phyloP scores from a whole-genome alignment of 352 stramenopile species.

The Pythium dissotocum region DNA sequence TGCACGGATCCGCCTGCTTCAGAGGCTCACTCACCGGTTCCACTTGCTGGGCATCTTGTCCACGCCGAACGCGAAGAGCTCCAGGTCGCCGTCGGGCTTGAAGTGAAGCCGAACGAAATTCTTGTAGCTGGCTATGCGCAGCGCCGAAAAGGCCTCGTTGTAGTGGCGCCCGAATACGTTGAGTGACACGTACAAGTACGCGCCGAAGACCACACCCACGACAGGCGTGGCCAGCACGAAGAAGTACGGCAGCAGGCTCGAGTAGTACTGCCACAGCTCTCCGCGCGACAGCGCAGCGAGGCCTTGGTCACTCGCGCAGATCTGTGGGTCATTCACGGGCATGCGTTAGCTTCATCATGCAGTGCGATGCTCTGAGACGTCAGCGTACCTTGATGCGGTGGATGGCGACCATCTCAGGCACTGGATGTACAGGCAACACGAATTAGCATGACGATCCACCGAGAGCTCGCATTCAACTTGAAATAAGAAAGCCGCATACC shows the following conservation, averaged over 20 bases:
- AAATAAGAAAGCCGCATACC: slow-evolving; percentile 35
- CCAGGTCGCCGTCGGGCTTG: slow-evolving; percentile 67
- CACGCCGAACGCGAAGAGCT: slow-evolving; percentile 85
- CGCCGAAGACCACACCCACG: slow-evolving; percentile 77
- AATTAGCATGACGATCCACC: slow-evolving; percentile 5
- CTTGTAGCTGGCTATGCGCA: slow-evolving; percentile 90
- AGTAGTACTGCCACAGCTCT: slow-evolving; percentile 84
- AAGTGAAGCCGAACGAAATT: slow-evolving; percentile 87
- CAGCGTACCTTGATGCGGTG: slow-evolving; percentile 63
- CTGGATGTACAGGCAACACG: slow-evolving; percentile 28
- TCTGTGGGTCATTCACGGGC: slow-evolving; percentile 30
- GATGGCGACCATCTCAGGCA: slow-evolving; percentile 81
- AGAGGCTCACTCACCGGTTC: slow-evolving; percentile 47
- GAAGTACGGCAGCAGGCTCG: slow-evolving; percentile 86
- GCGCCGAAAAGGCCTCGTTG: slow-evolving; percentile 88
- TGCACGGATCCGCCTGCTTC: slow-evolving; percentile 1
- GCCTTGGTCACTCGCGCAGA: slow-evolving; percentile 49
- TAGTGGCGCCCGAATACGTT: slow-evolving; percentile 88
- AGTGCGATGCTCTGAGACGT: too few species aligned
- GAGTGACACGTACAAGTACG: slow-evolving; percentile 84
- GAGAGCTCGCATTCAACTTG: neutral
- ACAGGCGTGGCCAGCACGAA: slow-evolving; percentile 83
- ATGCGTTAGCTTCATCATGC: neutral
- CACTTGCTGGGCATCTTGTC: slow-evolving; percentile 90
- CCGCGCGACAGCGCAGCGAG: slow-evolving; percentile 63